Conservation (phyloP, 2,329 filamentous ascomycete species). For the Apiospora aurea region DNA sequence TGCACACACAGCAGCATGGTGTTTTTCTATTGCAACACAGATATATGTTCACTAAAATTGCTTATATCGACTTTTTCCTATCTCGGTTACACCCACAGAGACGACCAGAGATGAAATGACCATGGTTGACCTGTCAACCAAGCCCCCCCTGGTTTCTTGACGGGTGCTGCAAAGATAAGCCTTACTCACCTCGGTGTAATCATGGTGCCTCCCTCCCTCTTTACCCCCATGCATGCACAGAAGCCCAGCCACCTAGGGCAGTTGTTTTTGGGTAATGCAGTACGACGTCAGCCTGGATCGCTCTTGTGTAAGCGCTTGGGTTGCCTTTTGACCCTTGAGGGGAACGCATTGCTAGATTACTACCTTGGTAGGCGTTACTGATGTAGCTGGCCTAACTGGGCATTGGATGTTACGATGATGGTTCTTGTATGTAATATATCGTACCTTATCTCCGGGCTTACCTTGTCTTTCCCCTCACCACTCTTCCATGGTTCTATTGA, state of each 20-base stretch:
- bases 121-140: conserved; percentile 2
- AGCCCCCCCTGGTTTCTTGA: neutral
- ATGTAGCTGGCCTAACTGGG: conserved; percentile 3
- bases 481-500: neutral
- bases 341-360: neutral
- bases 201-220: neutral
- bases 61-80: conserved; percentile 10
- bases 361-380: neutral
- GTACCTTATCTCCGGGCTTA: conserved; percentile 9
- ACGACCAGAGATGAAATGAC: no score
- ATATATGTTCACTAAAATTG: neutral
- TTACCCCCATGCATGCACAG: neutral
- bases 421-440: neutral
- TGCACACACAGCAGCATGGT: neutral
- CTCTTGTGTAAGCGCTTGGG: conserved; percentile 1
- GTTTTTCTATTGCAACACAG: neutral
- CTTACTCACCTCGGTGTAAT: neutral
- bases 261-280: conserved; percentile 15
- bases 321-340: neutral
- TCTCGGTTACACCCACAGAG: neutral
- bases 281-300: conserved; percentile 1
- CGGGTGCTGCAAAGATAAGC: neutral
- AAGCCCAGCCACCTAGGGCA: neutral
- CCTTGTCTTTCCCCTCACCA: neutral
- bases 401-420: conserved; percentile 2